A percentile compares a stretch with the other conserved stretches of the same genome.
phyloP scores from a whole-genome alignment of 2,329 filamentous ascomycete species.

The Saccharata proteae region DNA sequence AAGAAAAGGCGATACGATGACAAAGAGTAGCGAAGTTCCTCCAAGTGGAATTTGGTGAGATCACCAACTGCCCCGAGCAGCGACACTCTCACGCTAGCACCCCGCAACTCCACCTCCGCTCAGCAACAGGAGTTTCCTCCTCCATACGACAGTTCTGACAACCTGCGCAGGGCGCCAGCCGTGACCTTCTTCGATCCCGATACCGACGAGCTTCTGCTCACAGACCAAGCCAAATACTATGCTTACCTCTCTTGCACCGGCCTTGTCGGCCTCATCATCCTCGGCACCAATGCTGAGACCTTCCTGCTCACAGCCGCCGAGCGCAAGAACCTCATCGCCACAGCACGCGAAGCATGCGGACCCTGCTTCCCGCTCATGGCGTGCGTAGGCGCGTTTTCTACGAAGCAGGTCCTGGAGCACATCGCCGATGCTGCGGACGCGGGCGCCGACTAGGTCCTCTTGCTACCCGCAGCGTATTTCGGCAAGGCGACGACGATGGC shows the following conservation, averaged over 20 bases:
- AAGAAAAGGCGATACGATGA: too few species aligned
- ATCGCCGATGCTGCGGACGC: slow-evolving; percentile 29
- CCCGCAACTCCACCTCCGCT: slow-evolving; percentile 1
- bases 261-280: slow-evolving; percentile 33
- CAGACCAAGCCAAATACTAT: slow-evolving; percentile 31
- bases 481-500: slow-evolving; percentile 29
- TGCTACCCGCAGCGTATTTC: slow-evolving; percentile 35
- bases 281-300: slow-evolving; percentile 36
- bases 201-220: slow-evolving; percentile 28
- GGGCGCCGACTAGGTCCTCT: slow-evolving; percentile 30
- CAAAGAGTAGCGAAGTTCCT: too few species aligned
- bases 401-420: slow-evolving; percentile 31
- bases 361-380: slow-evolving; percentile 32
- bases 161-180: slow-evolving; percentile 19
- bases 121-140: background rate
- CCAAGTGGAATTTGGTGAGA: slow-evolving; percentile 8
- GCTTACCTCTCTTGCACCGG: slow-evolving; percentile 30
- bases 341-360: slow-evolving; percentile 30
- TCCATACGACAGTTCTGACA: background rate
- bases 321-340: slow-evolving; percentile 25
- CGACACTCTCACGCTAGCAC: background rate
- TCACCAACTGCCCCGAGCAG: background rate
- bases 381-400: slow-evolving; percentile 31
- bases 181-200: slow-evolving; percentile 33
- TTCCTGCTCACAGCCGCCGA: slow-evolving; percentile 34